These are phyloP conservation scores for Schwanniomyces pseudopolymorphus DNA, from an alignment of 805 yeast genomes.

Conservation along the genomic window DNA sequence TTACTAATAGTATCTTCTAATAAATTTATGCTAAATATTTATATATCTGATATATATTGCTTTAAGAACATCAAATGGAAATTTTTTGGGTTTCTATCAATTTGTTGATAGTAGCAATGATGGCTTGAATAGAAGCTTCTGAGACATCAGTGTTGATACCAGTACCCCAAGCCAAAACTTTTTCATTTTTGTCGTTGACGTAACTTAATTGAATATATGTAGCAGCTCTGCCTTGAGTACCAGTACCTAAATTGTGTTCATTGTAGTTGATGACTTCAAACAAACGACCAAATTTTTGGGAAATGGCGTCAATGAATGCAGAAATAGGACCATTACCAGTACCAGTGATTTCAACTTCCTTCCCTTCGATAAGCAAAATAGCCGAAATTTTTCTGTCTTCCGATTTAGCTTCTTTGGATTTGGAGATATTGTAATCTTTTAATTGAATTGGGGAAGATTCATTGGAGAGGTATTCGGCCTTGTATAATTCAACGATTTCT, in stretches of 20 bases:
- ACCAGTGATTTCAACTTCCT: slow-evolving; percentile 44
- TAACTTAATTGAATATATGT: slow-evolving; percentile 61
- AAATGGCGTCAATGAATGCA: slow-evolving; percentile 64
- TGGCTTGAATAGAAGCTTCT: slow-evolving; percentile 56
- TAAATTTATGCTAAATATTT: neutral
- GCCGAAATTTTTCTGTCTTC: slow-evolving; percentile 51
- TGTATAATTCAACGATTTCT: slow-evolving; percentile 61
- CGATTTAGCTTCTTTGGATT: slow-evolving; percentile 24
- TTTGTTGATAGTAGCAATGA: slow-evolving; percentile 55
- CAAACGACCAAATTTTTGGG: slow-evolving; percentile 48
- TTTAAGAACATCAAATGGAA: neutral
- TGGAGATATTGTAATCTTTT: slow-evolving; percentile 47
- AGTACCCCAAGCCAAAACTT: slow-evolving; percentile 41
- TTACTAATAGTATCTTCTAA: too few relatives aligned
- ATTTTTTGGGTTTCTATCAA: slow-evolving; percentile 29
- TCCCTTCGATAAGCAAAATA: slow-evolving; percentile 20
- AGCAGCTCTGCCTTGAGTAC: slow-evolving; percentile 72
- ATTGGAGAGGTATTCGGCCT: slow-evolving; percentile 49
- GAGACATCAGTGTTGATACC: slow-evolving; percentile 45
- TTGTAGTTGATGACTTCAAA: slow-evolving; percentile 66
- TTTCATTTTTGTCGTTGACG: slow-evolving; percentile 35
- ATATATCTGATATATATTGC: neutral
- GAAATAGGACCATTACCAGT: slow-evolving; percentile 80
- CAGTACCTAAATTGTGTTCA: slow-evolving; percentile 74
- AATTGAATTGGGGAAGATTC: slow-evolving; percentile 29